Conservation (phyloP, 2,329 filamentous ascomycete genomes). For the Fusarium azukiicola region DNA sequence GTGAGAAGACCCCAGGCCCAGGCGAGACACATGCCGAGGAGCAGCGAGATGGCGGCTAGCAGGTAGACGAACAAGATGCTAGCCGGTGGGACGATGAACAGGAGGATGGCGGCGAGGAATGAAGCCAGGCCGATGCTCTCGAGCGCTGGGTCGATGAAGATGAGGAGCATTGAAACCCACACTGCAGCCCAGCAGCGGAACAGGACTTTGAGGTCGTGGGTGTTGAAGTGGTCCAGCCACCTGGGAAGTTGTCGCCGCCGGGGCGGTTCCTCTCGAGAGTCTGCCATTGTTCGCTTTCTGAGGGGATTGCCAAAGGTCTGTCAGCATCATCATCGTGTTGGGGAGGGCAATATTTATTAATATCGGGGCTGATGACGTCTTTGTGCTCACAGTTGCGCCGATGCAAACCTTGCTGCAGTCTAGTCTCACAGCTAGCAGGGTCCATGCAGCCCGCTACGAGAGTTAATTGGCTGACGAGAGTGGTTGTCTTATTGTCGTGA, state of each 20-base stretch:
- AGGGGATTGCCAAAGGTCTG: neutral
- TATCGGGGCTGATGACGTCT: constrained; percentile 21
- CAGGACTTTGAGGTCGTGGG: constrained; percentile 68
- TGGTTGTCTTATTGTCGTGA: neutral
- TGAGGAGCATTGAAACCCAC: constrained; percentile 69
- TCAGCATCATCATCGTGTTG: constrained; percentile 5
- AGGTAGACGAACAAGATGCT: constrained; percentile 70
- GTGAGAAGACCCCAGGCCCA: constrained; percentile 73
- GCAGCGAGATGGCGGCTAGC: constrained; percentile 64
- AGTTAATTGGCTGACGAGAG: neutral
- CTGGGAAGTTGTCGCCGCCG: constrained; percentile 47
- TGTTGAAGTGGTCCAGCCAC: constrained; percentile 70
- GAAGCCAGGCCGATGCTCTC: constrained; percentile 65
- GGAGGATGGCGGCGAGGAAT: constrained; percentile 67
- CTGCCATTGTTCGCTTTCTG: constrained; percentile 21
- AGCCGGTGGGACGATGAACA: constrained; percentile 69
- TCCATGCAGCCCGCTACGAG: constrained; percentile 10
- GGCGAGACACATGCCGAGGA: constrained; percentile 69
- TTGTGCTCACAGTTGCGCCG: constrained; percentile 10
- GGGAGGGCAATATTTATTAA: constrained; percentile 6
- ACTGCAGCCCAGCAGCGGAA: constrained; percentile 69
- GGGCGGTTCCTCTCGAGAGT: neutral
- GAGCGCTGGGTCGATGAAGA: constrained; percentile 70
- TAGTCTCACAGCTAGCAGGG: neutral
- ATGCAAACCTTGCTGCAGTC: constrained; percentile 4